Base-by-base conservation (phyloP, 495 filamentous ascomycete species). In the Tuber umbilicatum region DNA sequence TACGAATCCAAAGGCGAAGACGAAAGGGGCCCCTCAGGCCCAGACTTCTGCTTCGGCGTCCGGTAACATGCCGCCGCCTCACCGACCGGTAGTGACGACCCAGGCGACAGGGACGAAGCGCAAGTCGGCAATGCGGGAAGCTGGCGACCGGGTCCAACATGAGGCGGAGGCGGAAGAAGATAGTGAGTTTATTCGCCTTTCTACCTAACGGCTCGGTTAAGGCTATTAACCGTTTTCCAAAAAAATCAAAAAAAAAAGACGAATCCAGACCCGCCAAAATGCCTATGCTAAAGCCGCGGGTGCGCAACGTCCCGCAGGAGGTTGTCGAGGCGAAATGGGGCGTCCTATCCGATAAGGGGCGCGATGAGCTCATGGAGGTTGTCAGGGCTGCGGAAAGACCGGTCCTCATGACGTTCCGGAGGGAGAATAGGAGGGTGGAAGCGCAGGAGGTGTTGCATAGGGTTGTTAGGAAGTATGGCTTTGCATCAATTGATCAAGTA, bases 241-340 rank as follows among this genome's bases (percentile, higher is more conserved):
- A 27, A 64, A 27, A 35, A 64, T 17, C 1, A 3, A 31, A 27
- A 31, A 27, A 64, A 31, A 31, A 31, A 64, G 55, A 35, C 3
- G 55, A 64, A 64, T 35, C 69, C 23, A 40, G 41, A 14, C 27
- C 70, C 67, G 40, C 47, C 23, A 78, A 79, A 70, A 79, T 79
- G 60, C 77, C 77, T 21, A 79, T 79, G 55, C 64, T 79, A 9
- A 79, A 74, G 31, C 23, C 75, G 31, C 75, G 72, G 39, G 42
- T 74, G 6, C 75, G 80, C 23, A 47, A 70, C 74, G 75, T 81
- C 71, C 73, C 73, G 5, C 70, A 74, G 68, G 71, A 74, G 37
- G 73, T 79, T n/a, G 73, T 79, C 39, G 76, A 79, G 40, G 39
- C 45, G n/a, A 79, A 75, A 69, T 82, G 80, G 80, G 64, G 37